Base-by-base conservation (phyloP, 805 yeast species). In the Teunomyces stri region DNA sequence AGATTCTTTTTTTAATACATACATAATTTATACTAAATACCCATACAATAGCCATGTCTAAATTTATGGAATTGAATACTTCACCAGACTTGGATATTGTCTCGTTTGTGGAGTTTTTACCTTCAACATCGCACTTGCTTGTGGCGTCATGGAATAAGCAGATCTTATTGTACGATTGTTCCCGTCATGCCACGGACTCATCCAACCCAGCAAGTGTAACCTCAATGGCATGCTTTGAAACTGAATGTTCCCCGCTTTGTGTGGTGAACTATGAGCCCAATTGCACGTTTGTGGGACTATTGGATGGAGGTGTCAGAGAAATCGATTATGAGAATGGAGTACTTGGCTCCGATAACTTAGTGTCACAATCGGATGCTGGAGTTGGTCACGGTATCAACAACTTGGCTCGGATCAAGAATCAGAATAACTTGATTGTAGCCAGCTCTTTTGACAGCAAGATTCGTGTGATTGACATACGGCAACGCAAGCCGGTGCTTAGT, bases 401-500 rank as follows among this genome's bases (percentile, higher is more conserved):
- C 30, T 41, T 60, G 46, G 43, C 49, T n/a, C 29, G 45, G 5
- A 31, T 50, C 7, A 40, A 43, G 25, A 38, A 37, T 6, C 40
- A 43, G 34, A 36, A 41, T 27, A 50, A 51, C 37, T 21, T 50
- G 30, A 27, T 61, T n/a, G 50, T 82, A 1, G 70, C 82, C 2
- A 85, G 85, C 0, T 78, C 88, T 0, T 84, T 89, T 83, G 85
- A 82, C 58, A 79, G 78, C 3, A 49, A 69, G 0, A 44, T 86
- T 6, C 76, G 69, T 46, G 61, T 75, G 13, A 60, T 76, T 6
- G 88, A 85, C 58, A 58, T 69, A 1, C 51, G 71, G 46, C 37
- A 40, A 12, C 40, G 47, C 13, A 47, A 35, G 10, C 53, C 57
- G 6, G 45, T 56, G 5, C 21, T 13, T 40, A 44, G 5, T 49